phyloP scores from a whole-genome alignment of 176 grass and related monocot genomes.

The Oryza longistaminata region DNA sequence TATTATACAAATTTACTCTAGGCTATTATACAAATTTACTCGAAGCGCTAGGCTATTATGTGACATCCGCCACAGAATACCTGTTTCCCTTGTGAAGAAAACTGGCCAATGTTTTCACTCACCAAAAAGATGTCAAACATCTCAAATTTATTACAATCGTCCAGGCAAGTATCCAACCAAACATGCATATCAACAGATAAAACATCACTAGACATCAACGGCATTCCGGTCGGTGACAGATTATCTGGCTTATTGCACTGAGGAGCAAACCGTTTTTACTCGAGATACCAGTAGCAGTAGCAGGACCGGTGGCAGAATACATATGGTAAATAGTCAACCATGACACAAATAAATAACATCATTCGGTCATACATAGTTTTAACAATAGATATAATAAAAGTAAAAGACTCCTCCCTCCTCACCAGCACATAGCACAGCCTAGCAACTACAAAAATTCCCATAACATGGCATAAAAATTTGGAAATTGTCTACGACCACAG shows the following conservation, averaged over 20 bases:
- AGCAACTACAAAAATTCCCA: constrained; percentile 75
- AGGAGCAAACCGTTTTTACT: constrained; percentile 25
- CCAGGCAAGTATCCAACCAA: background rate
- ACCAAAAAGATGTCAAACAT: background rate
- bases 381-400: constrained; percentile 42
- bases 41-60: too few species aligned
- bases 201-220: background rate
- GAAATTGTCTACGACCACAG: constrained; percentile 50
- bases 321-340: constrained; percentile 36
- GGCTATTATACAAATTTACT: too few species aligned
- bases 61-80: too few species aligned
- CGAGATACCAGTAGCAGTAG: background rate
- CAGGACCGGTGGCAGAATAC: constrained; percentile 14
- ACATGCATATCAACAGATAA: background rate
- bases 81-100: too few species aligned
- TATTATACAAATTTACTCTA: too few species aligned
- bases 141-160: background rate
- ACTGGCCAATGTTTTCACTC: too few species aligned
- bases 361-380: constrained; percentile 47
- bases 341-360: constrained; percentile 57
- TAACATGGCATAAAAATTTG: constrained; percentile 64
- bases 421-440: constrained; percentile 46
- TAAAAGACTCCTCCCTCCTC: constrained; percentile 28
- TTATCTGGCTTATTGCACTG: background rate
- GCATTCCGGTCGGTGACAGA: background rate